A percentile compares a stretch with the other conserved stretches of the same genome.
phyloP scores from a whole-genome alignment of 495 filamentous ascomycete genomes.

The Penicillium atrosanguineum region DNA sequence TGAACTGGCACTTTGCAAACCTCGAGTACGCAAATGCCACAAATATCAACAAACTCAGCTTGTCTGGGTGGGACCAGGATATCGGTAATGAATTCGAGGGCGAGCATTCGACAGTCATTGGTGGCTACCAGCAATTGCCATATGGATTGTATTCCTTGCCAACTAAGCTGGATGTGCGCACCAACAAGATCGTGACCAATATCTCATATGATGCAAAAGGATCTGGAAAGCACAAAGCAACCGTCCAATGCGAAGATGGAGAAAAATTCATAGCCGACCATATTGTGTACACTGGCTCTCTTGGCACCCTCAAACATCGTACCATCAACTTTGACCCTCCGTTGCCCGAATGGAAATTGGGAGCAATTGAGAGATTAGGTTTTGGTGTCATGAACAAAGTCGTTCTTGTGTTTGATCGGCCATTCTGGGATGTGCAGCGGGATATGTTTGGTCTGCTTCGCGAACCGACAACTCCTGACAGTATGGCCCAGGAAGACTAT shows the following conservation, averaged over 20 bases:
- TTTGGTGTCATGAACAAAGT: conserved; percentile 97
- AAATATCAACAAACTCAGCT: conserved; percentile 80
- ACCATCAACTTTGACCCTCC: conserved; percentile 76
- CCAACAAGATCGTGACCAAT: conserved; percentile 62
- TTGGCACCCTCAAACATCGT: conserved; percentile 83
- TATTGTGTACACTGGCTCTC: conserved; percentile 81
- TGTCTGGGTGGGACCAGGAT: conserved; percentile 94
- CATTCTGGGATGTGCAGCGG: conserved; percentile 89
- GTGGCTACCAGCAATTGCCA: conserved; percentile 88
- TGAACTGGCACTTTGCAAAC: conserved; percentile 99
- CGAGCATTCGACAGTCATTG: conserved; percentile 85
- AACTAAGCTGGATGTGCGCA: conserved; percentile 73
- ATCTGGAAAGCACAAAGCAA: conserved; percentile 41
- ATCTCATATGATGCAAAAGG: conserved; percentile 62
- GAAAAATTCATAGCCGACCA: conserved; percentile 74
- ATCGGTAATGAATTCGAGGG: conserved; percentile 97
- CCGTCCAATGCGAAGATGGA: conserved; percentile 77
- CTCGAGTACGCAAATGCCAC: conserved; percentile 95
- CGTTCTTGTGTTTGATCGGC: conserved; percentile 80
- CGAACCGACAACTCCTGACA: conserved; percentile 55
- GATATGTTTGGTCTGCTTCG: conserved; percentile 94
- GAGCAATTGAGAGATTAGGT: conserved; percentile 80
- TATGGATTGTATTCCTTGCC: conserved; percentile 76
- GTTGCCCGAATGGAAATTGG: conserved; percentile 80
- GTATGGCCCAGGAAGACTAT: conserved; percentile 62